These are phyloP conservation scores for Tylopilus vinaceipallidus DNA, from an alignment of 768 basidiomycete species.

Conservation along the genomic window DNA sequence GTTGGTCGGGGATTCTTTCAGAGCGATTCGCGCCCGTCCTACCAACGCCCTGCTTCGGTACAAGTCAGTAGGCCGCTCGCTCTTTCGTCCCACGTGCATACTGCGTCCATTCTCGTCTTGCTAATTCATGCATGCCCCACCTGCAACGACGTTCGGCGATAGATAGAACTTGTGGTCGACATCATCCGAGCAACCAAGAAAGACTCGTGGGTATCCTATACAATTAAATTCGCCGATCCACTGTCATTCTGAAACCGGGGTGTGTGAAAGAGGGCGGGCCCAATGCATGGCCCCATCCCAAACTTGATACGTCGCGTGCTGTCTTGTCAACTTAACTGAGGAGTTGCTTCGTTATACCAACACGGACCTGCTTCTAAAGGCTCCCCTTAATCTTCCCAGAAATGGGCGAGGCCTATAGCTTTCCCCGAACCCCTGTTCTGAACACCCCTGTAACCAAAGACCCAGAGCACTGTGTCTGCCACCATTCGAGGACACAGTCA, in stretches of 20 bases:
- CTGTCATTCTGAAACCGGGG: background rate
- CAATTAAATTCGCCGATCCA: background rate
- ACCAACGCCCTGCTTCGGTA: constrained; percentile 4
- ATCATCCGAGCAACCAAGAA: constrained; percentile 7
- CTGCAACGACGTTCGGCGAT: no score
- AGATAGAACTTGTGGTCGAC: background rate
- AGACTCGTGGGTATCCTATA: background rate
- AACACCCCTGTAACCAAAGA: constrained; percentile 62
- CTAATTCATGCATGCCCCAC: no score
- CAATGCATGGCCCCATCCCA: background rate
- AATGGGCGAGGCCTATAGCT: constrained; percentile 32
- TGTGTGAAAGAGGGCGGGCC: background rate
- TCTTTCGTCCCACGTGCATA: background rate
- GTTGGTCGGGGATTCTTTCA: background rate
- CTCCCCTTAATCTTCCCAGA: no score
- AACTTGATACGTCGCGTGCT: background rate
- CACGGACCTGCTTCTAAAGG: no score
- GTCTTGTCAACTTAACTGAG: background rate
- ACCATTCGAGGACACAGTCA: constrained; percentile 68
- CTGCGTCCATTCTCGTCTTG: no score
- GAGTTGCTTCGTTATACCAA: background rate
- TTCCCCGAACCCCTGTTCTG: constrained; percentile 52
- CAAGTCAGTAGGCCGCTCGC: background rate
- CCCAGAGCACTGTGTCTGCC: constrained; percentile 44
- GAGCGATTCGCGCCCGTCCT: constrained; percentile 4